Evolutionary conservation across 1,284 basidiomycete genomes (phyloP), one percentile per base, ranked within the genome.

Genomic region (Exobasidium rhododendri): DNA sequence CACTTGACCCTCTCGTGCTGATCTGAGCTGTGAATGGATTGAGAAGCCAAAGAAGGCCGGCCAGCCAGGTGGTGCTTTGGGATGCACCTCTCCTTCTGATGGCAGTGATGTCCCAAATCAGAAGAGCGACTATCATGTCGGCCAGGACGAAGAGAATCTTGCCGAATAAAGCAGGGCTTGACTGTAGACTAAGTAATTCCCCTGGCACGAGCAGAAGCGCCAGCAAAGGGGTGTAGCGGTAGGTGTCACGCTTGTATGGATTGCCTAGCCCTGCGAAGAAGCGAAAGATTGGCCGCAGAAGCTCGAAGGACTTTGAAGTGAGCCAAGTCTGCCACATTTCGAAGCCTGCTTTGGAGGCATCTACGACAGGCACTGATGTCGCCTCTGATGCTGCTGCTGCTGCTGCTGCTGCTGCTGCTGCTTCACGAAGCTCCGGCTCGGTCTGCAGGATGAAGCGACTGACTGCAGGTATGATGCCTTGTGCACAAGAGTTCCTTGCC

Each of bases 11-110:
- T 7, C 94, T 87, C 0, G 94, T 98, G 0, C 93, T 94, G 70
- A 99, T 97, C 68, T 92, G 90, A 74, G 96, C 90, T 0, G 94
- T 90, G 73, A 99, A 85, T 0, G 94, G 94, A 80, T 94, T 97
- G 64, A 97, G 84, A 1, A 97, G 87, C 85, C 85, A 86, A 68
- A 96, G 85, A 3, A 87, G 74, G 0, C 87, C 81, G 7, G 81
- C 77, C 4, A 75, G 62, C 31, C 71, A 71, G 17, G 66, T 22
- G 17, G n/a, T 4, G 1, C 32, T 44, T 32, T 40, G 24, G 50
- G 13, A 29, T 14, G 22, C 6, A 7, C 4, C 22, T 53, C 31
- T n/a, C 2, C 52, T 55, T 5, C 53, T 69, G 56, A 22, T 70
- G 63, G 72, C 73, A 1, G 91, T 83, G 2, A 92, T 82, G 17